Conservation (phyloP, 306 rosid species). For the Medicago arabica region DNA sequence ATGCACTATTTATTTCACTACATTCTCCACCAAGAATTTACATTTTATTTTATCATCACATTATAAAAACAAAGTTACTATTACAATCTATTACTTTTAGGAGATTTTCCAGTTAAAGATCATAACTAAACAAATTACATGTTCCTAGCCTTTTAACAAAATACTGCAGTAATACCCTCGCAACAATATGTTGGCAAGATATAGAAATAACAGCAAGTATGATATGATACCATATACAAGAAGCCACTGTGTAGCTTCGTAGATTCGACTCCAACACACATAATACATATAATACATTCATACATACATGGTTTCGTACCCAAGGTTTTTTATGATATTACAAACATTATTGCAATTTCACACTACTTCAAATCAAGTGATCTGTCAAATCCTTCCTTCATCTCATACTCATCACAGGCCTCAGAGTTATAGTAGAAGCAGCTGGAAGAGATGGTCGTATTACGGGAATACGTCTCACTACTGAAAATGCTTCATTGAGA, state of each 20-base stretch:
- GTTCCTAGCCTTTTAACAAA: no score
- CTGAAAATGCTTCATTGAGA: conserved; percentile 94
- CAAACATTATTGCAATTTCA: conserved; percentile 48
- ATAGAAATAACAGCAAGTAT: no score
- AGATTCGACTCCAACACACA: conserved; percentile 41
- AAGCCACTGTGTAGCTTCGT: conserved; percentile 43
- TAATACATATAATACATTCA: conserved; percentile 2
- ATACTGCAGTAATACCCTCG: no score
- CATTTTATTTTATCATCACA: no score
- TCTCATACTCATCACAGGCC: conserved; percentile 92
- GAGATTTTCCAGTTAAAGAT: no score
- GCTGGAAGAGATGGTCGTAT: conserved; percentile 86
- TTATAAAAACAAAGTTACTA: no score
- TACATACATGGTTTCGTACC: conserved; percentile 34
- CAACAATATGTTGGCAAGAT: no score
- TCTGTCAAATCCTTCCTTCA: conserved; percentile 53
- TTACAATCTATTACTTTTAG: no score
- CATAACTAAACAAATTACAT: no score
- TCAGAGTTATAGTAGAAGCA: conserved; percentile 70
- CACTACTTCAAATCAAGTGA: conserved; percentile 41
- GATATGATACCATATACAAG: conserved; percentile 44
- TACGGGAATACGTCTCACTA: conserved; percentile 89
- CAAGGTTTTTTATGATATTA: conserved; percentile 35
- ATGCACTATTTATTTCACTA: no score
- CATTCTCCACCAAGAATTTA: no score